These are phyloP conservation scores for Tillandsia leiboldiana DNA, from an alignment of 176 grass and related monocot species.

Conservation along the genomic window DNA sequence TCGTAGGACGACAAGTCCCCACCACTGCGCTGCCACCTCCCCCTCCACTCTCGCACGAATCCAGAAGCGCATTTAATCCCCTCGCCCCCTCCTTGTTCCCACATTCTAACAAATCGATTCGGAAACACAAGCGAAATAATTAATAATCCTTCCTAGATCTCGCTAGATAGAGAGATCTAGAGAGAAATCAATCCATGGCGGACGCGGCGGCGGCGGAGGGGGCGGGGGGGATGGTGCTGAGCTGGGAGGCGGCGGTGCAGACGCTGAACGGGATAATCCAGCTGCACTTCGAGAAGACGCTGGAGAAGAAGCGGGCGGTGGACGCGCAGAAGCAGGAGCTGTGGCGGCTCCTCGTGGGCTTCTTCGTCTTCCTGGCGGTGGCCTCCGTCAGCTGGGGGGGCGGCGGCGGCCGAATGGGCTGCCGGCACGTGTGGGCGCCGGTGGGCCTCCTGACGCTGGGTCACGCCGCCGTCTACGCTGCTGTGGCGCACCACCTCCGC, in stretches of 20 bases:
- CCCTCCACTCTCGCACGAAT: too few relatives aligned
- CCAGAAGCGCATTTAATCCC: too few relatives aligned
- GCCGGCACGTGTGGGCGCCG: constrained; percentile 81
- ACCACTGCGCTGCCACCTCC: too few relatives aligned
- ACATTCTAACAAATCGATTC: too few relatives aligned
- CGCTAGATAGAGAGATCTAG: too few relatives aligned
- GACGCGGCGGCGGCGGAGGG: not conserved
- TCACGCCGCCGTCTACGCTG: constrained; percentile 84
- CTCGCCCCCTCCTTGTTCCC: too few relatives aligned
- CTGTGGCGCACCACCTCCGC: constrained; percentile 85
- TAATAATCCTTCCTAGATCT: too few relatives aligned
- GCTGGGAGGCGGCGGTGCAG: constrained; percentile 51
- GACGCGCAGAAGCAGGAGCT: constrained; percentile 97
- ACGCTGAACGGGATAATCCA: constrained; percentile 62
- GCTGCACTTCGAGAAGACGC: constrained; percentile 91
- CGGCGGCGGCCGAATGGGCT: constrained; percentile 39
- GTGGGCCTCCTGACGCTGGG: constrained; percentile 70
- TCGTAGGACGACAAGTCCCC: too few relatives aligned
- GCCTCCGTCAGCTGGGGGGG: constrained; percentile 21
- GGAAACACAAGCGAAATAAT: too few relatives aligned
- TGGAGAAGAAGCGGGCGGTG: constrained; percentile 85
- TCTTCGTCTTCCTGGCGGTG: constrained; percentile 80
- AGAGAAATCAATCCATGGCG: too few relatives aligned
- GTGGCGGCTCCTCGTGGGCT: constrained; percentile 85
- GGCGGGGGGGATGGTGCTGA: constrained; percentile 10